Evolutionary conservation across 1,284 basidiomycete genomes (phyloP), one percentile per base, ranked within the genome.

Genomic region (Mrakiaceae sp.): DNA sequence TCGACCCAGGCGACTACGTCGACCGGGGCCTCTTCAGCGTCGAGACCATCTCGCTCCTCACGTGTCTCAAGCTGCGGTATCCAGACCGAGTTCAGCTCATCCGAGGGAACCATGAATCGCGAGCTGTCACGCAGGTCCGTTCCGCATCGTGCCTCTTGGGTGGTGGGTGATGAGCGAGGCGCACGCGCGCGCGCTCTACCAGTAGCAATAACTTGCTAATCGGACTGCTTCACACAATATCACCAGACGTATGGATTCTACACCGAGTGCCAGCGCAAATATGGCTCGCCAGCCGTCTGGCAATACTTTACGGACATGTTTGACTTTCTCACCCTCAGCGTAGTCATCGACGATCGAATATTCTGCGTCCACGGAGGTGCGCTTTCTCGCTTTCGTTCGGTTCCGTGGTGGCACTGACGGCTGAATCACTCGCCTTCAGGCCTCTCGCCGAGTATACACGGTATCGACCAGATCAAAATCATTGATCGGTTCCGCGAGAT

Each of bases 261-360:
- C 78, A 89, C 92, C 47, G 96, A 99, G 81, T 98, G 96, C 73
- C 86, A 93, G 53, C 84, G 95, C 60, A 99, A 99, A 79, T 99
- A 99, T 73, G 95, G 94, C 66, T 87, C 88, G 3, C 86, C 93
- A 42, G 88, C 90, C 71, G 95, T 98, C 51, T 99, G 96, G 96
- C 94, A 91, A 50, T 98, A 98, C 77, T 98, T 98, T 74, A 98
- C 96, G 67, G 96, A 99, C 79, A 98, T 99, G 96, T 99, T 99
- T 77, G 96, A 99, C 81, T 98, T 95, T 78, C 78, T 99, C 69
- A 98, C 96, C 6, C 81, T 99, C 60, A 93, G 90, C 49, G 94
- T 96, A 66, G 95, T 99, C 67, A 98, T 99, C 72, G 96, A 99
- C 78, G 91, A 98, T 79, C 87, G 87, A 72, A 98, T 99, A 81